Percentiles rank a stretch among this genome's conserved stretches.
These are phyloP conservation scores for Verticillium klebahnii DNA, from an alignment of 2,329 filamentous ascomycete species.

Conservation along the genomic window DNA sequence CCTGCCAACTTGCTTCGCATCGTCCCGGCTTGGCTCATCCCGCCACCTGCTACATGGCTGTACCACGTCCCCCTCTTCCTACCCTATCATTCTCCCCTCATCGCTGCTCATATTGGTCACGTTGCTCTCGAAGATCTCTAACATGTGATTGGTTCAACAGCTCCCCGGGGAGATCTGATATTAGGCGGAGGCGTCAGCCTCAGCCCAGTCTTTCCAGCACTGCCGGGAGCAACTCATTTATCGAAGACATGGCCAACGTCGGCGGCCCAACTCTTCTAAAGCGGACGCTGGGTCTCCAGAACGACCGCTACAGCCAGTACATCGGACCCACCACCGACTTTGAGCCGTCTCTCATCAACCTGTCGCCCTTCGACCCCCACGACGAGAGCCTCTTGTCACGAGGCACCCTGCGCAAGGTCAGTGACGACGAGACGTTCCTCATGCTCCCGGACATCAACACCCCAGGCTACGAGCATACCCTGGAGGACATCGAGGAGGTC, in stretches of 20 bases:
- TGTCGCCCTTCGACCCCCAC: slow-evolving; percentile 74
- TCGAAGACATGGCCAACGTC: slow-evolving; percentile 68
- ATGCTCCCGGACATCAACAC: slow-evolving; percentile 72
- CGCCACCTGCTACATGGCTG: neutral
- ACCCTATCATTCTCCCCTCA: slow-evolving; percentile 3
- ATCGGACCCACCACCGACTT: slow-evolving; percentile 81
- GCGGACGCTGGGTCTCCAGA: slow-evolving; percentile 69
- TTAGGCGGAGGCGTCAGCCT: slow-evolving; percentile 47
- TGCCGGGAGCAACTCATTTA: slow-evolving; percentile 56
- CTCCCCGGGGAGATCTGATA: slow-evolving; percentile 52
- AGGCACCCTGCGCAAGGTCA: slow-evolving; percentile 69
- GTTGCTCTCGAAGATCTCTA: slow-evolving; percentile 26
- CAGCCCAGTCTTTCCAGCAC: slow-evolving; percentile 58
- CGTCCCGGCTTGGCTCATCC: neutral
- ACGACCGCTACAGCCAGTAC: slow-evolving; percentile 76
- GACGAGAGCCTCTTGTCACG: slow-evolving; percentile 72
- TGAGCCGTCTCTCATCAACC: slow-evolving; percentile 76
- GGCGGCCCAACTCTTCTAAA: slow-evolving; percentile 62
- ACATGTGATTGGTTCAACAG: slow-evolving; percentile 48
- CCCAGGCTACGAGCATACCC: slow-evolving; percentile 65
- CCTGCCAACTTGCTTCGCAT: neutral
- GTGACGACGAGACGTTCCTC: slow-evolving; percentile 73
- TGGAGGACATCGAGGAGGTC: slow-evolving; percentile 65
- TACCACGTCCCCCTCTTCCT: neutral
- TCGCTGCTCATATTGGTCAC: slow-evolving; percentile 7